Base-by-base conservation (phyloP, 2,329 filamentous ascomycete species). In the Alternaria tenuissima region DNA sequence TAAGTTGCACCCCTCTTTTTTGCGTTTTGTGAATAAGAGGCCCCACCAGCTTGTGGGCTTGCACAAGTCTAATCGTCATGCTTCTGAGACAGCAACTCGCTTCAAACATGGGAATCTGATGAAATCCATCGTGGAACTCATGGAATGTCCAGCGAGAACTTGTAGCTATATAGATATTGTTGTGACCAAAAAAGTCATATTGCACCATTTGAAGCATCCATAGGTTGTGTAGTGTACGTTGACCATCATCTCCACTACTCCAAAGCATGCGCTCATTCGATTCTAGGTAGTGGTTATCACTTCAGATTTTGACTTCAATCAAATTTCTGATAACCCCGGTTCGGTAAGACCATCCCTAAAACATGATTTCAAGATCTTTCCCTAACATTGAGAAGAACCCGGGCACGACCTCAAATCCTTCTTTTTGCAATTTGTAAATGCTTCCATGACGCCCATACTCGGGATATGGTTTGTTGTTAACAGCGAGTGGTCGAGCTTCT, bases 261-360 rank as follows among this genome's bases (percentile, higher is more conserved):
- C 20, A 7, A 36, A 57, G 39, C 42, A 57, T 46, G 12, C 48
- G 46, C 62, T 64, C 56, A 64, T 62, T 64, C 59, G 60, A 62
- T 56, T 61, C 57, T 41, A 62, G 60, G 63, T 67, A 68, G 67
- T 68, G 67, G 67, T 69, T 69, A 69, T 69, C 67, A 69, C 65
- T 69, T 66, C 66, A 68, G 66, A 67, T 68, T 68, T 68, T 68
- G 64, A 68, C 43, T 60, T 26, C 36, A 41, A 24, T 20, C 62
- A 52, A 64, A 30, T 32, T 68, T 68, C 66, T 68, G 66, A 66
- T 66, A 68, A 68, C 66, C 66, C 66, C 66, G 64, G 66, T 68
- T 67, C 65, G 66, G 61, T 61, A 61, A 61, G 61, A 47, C 6
- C 12, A 11, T 30, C 28, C 8, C 8, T 8, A 4, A 3, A 14